Evolutionary conservation across 306 rosid species (phyloP), one percentile per base, ranked within the genome.

Genomic region (Cucurbita ficifolia): DNA sequence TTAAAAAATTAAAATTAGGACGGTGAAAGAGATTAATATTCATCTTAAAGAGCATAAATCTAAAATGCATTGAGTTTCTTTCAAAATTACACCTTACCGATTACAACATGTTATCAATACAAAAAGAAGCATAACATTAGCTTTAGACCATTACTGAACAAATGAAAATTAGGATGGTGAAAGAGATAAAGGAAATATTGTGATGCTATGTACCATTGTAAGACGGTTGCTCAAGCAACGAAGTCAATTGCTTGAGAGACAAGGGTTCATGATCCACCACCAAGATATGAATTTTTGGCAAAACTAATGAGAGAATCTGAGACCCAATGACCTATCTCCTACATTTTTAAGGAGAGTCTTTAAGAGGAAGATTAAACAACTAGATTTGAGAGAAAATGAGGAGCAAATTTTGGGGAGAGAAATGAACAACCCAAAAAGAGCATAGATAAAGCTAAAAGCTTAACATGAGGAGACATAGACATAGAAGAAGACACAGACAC

Each of bases 191-290:
- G 2, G 33, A 29, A 29, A 29, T 29, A 29, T 29, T 29, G 6
- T 1, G 43, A 36, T 33, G 19, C 13, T 29, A 6, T 24, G 69
- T 79, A 85, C 89, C 89, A 39, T 77, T 79, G 74, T 78, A 89
- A 3, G 88, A 77, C 52, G 10, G 51, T 46, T 46, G 51, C 16
- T 48, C 16, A 48, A 48, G n/a, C 6, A 48, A 3, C 12, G 52
- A 48, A 48, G n/a, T 17, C 52, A 48, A 48, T 56, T 74, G 33
- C 21, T n/a, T 6, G 54, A 83, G 83, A 16, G 87, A 70, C 8
- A 40, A 0, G 43, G 54, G 33, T 12, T 81, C 82, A 70, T 79
- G 24, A 22, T 22, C 24, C 24, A 22, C 24, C 24, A 22, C 24
- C 24, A 22, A 22, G 24, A 22, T 22, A 22, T 22, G 1, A 22